Evolutionary conservation across 2,329 filamentous ascomycete genomes (phyloP).

Genomic region (Paraconiothyrium sp.): DNA sequence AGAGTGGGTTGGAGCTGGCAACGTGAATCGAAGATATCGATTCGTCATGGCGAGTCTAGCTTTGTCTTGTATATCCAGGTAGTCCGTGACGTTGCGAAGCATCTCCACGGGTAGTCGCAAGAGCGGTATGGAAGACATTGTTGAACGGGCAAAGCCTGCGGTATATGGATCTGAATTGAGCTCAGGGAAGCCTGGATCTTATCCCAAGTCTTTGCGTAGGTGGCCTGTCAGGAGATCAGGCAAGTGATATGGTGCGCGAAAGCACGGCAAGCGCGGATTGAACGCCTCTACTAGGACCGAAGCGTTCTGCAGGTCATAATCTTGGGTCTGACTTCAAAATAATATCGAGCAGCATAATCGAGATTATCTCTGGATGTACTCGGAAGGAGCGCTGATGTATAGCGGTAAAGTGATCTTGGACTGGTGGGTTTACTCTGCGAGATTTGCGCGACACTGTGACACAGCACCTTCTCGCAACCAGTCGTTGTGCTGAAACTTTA

Average conservation of each 20-base stretch:
- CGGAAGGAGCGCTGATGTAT: not conserved
- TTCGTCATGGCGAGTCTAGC: conserved; percentile 27
- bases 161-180: not conserved
- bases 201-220: not conserved
- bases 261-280: conserved; percentile 20
- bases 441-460: conserved; percentile 12
- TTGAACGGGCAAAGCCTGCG: not conserved
- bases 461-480: conserved; percentile 3
- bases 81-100: conserved; percentile 31
- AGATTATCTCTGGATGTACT: not conserved
- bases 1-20: conserved; percentile 28
- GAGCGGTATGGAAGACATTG: conserved; percentile 28
- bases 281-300: not conserved
- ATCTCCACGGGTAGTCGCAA: conserved; percentile 38
- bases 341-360: not conserved
- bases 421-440: not conserved
- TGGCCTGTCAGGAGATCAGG: conserved; percentile 10
- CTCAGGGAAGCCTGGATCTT: not conserved
- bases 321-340: not conserved
- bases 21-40: conserved; percentile 31
- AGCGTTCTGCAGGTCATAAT: conserved; percentile 3
- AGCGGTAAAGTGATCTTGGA: not conserved
- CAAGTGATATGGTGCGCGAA: conserved; percentile 22
- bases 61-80: conserved; percentile 34
- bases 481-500: not conserved